phyloP scores from a whole-genome alignment of 208 protist genomes.

The Leishmania guyanensis region DNA sequence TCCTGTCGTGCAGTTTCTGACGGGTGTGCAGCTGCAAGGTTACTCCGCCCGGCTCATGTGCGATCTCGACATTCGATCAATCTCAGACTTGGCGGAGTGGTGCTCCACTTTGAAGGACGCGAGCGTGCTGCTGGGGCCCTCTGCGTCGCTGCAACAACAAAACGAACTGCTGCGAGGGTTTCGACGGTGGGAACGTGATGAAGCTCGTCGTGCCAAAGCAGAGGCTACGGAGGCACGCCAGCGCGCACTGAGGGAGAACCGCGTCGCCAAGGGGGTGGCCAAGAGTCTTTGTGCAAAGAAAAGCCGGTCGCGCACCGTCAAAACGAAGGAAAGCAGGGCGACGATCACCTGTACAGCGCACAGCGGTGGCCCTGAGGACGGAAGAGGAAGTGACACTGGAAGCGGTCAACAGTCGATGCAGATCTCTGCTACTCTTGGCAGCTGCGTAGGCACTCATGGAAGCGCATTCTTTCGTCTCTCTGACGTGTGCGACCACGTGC shows the following conservation, averaged over 20 bases:
- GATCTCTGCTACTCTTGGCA: background rate
- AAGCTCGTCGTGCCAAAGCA: slow-evolving; percentile 16
- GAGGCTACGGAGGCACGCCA: slow-evolving; percentile 14
- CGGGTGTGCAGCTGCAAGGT: slow-evolving; percentile 73
- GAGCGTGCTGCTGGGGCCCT: slow-evolving; percentile 50
- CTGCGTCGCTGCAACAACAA: slow-evolving; percentile 64
- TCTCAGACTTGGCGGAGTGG: slow-evolving; percentile 45
- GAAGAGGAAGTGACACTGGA: background rate
- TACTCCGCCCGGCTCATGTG: slow-evolving; percentile 56
- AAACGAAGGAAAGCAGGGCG: background rate
- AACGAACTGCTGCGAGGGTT: slow-evolving; percentile 62
- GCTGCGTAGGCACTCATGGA: background rate
- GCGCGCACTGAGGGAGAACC: slow-evolving; percentile 3
- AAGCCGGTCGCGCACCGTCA: background rate
- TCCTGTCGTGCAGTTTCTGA: slow-evolving; percentile 78
- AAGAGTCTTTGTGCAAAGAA: background rate
- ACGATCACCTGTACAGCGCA: background rate
- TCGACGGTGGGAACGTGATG: slow-evolving; percentile 38
- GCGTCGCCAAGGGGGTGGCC: background rate
- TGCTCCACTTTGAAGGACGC: slow-evolving; percentile 42
- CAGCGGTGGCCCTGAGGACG: background rate
- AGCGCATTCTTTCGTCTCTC: background rate
- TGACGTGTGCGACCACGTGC: background rate
- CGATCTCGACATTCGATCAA: slow-evolving; percentile 34
- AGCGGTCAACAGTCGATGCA: background rate